A percentile compares a stretch with the other conserved stretches of the same genome.
Conservation (phyloP, 75 land plant species). For the Pseudotsuga menziesii region DNA sequence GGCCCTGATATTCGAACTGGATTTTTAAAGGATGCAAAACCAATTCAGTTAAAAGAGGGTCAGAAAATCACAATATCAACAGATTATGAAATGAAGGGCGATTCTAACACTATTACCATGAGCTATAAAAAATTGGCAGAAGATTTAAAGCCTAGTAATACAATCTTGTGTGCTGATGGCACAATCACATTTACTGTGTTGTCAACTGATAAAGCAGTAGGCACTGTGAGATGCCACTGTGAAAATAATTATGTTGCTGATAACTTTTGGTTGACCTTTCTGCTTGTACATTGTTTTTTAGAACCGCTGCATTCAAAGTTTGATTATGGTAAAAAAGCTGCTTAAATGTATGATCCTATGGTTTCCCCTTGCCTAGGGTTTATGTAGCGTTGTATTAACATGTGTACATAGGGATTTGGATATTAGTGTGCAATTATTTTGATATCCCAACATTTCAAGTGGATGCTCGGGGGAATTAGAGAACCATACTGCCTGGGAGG, state of each 20-base stretch:
- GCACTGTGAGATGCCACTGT: conserved; percentile 23
- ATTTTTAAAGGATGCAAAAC: conserved; percentile 71
- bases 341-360: background rate
- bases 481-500: no score
- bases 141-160: conserved; percentile 67
- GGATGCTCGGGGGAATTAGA: no score
- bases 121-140: conserved; percentile 77
- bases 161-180: conserved; percentile 69
- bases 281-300: background rate
- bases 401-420: no score
- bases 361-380: background rate
- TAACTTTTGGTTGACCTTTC: background rate
- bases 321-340: background rate
- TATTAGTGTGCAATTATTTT: no score
- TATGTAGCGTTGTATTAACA: background rate
- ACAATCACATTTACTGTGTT: conserved; percentile 32
- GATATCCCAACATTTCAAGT: no score
- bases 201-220: conserved; percentile 9
- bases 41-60: conserved; percentile 73
- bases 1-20: conserved; percentile 96
- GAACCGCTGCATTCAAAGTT: background rate
- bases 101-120: conserved; percentile 65
- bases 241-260: conserved; percentile 10
- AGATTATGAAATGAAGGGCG: conserved; percentile 69
- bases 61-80: conserved; percentile 70